Conservation (phyloP, 2,329 filamentous ascomycete genomes). For the Aureobasidium sp. region DNA sequence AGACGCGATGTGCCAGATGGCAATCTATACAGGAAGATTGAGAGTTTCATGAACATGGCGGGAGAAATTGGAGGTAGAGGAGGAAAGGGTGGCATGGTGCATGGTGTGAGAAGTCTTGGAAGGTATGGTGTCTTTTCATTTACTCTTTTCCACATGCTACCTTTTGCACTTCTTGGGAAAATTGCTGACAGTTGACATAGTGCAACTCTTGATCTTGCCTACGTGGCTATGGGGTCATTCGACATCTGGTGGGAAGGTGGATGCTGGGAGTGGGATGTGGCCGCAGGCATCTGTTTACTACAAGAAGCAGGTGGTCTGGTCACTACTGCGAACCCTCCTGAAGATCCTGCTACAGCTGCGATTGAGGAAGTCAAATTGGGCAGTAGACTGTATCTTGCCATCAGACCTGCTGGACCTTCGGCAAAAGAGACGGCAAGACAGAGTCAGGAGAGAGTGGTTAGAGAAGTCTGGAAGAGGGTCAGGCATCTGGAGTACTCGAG, state of each 20-base stretch:
- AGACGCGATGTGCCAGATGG: constrained; percentile 58
- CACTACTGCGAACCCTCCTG: constrained; percentile 66
- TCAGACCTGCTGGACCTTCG: constrained; percentile 60
- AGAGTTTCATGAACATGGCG: constrained; percentile 70
- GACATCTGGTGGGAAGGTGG: constrained; percentile 76
- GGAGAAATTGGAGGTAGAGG: constrained; percentile 55
- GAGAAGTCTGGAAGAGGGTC: constrained; percentile 67
- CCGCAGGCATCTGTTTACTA: constrained; percentile 66
- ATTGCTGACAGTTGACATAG: constrained; percentile 33
- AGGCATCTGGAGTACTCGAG: constrained; percentile 58
- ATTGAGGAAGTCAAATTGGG: constrained; percentile 58
- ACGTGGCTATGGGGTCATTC: constrained; percentile 66
- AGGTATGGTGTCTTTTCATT: constrained; percentile 30
- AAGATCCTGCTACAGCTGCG: constrained; percentile 46
- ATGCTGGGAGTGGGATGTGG: constrained; percentile 78
- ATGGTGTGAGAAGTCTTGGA: constrained; percentile 65
- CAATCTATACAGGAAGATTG: constrained; percentile 64
- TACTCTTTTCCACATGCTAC: background rate
- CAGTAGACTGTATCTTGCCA: constrained; percentile 63
- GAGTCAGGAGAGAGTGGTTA: constrained; percentile 61
- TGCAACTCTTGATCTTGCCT: constrained; percentile 67
- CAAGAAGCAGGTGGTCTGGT: constrained; percentile 67
- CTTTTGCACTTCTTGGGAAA: background rate
- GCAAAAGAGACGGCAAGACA: constrained; percentile 56
- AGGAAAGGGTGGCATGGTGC: constrained; percentile 71